phyloP scores from a whole-genome alignment of 2,329 filamentous ascomycete species.

The Colletotrichum spaethianum region DNA sequence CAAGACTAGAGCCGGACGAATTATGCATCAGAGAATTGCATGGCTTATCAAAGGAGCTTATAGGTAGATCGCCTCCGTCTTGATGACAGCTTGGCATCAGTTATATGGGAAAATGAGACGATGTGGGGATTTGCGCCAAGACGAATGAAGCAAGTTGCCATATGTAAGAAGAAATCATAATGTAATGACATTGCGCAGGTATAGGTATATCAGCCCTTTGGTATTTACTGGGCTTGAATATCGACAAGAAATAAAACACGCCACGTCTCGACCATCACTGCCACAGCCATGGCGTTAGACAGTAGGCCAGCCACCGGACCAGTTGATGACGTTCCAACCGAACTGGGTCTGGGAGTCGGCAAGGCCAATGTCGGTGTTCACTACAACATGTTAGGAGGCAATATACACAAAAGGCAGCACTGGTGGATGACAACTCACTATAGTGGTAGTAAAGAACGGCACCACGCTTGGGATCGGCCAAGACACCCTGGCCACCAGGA shows the following conservation, averaged over 20 bases:
- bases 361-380: conserved; percentile 52
- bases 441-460: conserved; percentile 62
- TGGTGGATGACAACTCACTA: neutral
- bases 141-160: no score
- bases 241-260: conserved; percentile 19
- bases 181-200: neutral
- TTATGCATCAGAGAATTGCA: no score
- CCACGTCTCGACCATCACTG: neutral
- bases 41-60: no score
- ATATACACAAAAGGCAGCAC: neutral
- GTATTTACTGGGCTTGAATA: conserved; percentile 17
- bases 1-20: no score
- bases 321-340: conserved; percentile 65
- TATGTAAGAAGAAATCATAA: neutral
- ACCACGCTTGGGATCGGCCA: conserved; percentile 49
- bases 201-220: neutral
- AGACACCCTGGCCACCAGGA: conserved; percentile 72
- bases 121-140: no score
- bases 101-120: no score
- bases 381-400: conserved; percentile 22
- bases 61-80: no score
- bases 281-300: conserved; percentile 10
- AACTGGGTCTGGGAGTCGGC: conserved; percentile 62
- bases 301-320: conserved; percentile 64
- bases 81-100: no score